Evolutionary conservation across 768 basidiomycete genomes (phyloP).

Genomic region (Tylopilus rubrobrunneus): DNA sequence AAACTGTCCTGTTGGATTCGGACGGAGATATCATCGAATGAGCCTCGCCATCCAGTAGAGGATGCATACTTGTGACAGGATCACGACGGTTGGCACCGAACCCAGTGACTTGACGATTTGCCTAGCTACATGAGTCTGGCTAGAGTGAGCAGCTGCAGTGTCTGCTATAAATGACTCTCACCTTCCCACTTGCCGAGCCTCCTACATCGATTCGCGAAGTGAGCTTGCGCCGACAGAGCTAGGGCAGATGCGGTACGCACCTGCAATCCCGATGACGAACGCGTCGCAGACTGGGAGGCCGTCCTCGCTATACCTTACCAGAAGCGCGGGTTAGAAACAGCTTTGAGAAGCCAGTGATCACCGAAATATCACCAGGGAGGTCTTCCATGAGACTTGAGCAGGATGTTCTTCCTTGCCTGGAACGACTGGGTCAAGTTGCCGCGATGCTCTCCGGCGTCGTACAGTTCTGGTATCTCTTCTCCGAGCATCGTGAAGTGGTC

Average conservation of each 20-base stretch:
- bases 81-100: constrained; percentile 84
- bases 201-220: constrained; percentile 38
- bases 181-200: constrained; percentile 87
- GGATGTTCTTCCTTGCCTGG: constrained; percentile 59
- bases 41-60: not conserved
- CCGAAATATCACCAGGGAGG: constrained; percentile 64
- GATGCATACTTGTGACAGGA: constrained; percentile 72
- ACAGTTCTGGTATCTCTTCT: constrained; percentile 24
- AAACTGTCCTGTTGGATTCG: constrained; percentile 73
- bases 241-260: constrained; percentile 37
- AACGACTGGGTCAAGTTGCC: constrained; percentile 17
- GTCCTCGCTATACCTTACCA: constrained; percentile 70
- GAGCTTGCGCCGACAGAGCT: not conserved
- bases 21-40: not conserved
- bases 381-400: constrained; percentile 80
- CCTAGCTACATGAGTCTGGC: constrained; percentile 79
- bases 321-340: constrained; percentile 12
- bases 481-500: constrained; percentile 20
- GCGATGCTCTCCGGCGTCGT: constrained; percentile 19
- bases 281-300: constrained; percentile 68
- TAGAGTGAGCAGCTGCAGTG: constrained; percentile 1
- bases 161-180: constrained; percentile 26
- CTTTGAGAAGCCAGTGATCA: constrained; percentile 1
- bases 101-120: constrained; percentile 78
- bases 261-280: constrained; percentile 82